Conservation (phyloP, 129 eudicot species). For the Flaveria robusta region DNA sequence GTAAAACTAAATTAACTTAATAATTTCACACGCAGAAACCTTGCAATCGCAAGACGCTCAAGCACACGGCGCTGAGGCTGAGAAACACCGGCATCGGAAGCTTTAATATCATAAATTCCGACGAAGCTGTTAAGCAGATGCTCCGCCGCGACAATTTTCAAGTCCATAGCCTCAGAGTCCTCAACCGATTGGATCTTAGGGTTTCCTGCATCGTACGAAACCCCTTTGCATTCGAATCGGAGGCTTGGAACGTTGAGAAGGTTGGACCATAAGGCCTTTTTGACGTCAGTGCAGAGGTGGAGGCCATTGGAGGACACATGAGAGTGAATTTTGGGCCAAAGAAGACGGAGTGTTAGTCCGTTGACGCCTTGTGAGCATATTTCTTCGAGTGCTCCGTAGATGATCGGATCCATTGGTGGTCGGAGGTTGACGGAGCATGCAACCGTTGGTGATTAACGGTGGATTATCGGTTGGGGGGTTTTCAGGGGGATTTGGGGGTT, state of each 20-base stretch:
- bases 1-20: too few species aligned
- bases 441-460: conserved; percentile 27
- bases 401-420: conserved; percentile 59
- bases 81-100: conserved; percentile 46
- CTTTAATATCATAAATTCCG: conserved; percentile 68
- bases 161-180: conserved; percentile 49
- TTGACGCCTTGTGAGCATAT: conserved; percentile 60
- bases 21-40: conserved; percentile 45
- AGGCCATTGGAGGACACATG: conserved; percentile 50
- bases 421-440: conserved; percentile 25
- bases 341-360: conserved; percentile 50
- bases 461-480: not conserved
- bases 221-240: conserved; percentile 43
- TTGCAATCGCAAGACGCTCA: conserved; percentile 77
- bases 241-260: conserved; percentile 57
- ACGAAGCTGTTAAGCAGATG: conserved; percentile 56
- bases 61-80: conserved; percentile 50
- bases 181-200: conserved; percentile 44
- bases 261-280: conserved; percentile 70
- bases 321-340: conserved; percentile 57
- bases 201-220: conserved; percentile 24
- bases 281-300: conserved; percentile 48
- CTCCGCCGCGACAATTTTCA: conserved; percentile 63
- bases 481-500: not conserved
- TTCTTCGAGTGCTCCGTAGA: conserved; percentile 67